Conservation (phyloP, 176 grass and related monocot species). For the Rhynchospora tenuis region DNA sequence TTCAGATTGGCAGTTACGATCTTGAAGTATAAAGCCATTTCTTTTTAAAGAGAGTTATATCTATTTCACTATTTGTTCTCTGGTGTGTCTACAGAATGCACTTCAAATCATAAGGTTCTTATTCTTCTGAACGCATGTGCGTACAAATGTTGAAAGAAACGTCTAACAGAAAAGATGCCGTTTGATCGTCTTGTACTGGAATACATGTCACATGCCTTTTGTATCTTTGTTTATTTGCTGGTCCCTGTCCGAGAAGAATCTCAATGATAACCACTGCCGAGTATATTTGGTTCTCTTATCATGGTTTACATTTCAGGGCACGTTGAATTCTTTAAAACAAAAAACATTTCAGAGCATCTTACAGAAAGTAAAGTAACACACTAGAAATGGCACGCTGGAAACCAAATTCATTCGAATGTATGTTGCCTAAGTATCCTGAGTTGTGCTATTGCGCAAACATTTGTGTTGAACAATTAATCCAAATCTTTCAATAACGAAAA, state of each 20-base stretch:
- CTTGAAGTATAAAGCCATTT: background rate
- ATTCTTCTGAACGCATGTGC: background rate
- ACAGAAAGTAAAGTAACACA: too few relatives aligned
- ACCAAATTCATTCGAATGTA: too few relatives aligned
- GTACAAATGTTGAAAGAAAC: background rate
- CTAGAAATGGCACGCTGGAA: too few relatives aligned
- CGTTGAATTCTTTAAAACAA: too few relatives aligned
- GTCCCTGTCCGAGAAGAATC: background rate
- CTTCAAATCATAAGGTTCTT: background rate
- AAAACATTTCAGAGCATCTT: too few relatives aligned
- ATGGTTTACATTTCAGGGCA: background rate
- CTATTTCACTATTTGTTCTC: background rate
- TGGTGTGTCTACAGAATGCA: background rate
- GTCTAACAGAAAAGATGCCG: background rate
- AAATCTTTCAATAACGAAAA: too few relatives aligned
- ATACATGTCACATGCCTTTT: conserved; percentile 9
- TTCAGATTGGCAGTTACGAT: background rate
- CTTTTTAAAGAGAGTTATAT: background rate
- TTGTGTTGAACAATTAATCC: too few relatives aligned
- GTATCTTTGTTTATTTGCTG: conserved; percentile 12
- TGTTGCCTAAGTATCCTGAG: too few relatives aligned
- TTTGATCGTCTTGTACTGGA: background rate
- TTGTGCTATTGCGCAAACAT: too few relatives aligned
- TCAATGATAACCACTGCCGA: background rate
- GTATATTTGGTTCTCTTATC: background rate